phyloP scores from a whole-genome alignment of 164 flowering plant genomes.

The Chimonanthus praecox region DNA sequence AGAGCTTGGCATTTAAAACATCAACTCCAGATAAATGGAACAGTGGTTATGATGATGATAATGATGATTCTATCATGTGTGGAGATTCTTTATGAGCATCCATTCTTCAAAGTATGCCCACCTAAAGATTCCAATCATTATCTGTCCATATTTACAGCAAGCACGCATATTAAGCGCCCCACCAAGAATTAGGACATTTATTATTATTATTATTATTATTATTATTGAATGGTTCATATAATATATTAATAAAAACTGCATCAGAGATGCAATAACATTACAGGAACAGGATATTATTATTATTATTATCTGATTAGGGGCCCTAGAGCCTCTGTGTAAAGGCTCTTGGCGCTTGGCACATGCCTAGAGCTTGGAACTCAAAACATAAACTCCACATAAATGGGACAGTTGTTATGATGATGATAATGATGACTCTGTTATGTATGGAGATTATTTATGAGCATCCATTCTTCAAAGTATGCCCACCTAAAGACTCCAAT shows the following conservation, averaged over 20 bases:
- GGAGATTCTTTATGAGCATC: conserved; percentile 56
- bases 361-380: not conserved
- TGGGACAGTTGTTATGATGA: not conserved
- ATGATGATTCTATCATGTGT: conserved; percentile 17
- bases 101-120: conserved; percentile 38
- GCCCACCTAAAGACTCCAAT: conserved; percentile 66
- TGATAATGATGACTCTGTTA: not conserved
- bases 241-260: too few relatives aligned
- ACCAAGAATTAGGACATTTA: conserved; percentile 71
- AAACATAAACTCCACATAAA: not conserved
- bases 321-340: too few relatives aligned
- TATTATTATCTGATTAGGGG: too few relatives aligned
- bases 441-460: conserved; percentile 58
- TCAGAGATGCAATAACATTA: too few relatives aligned
- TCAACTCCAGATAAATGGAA: not conserved
- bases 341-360: too few relatives aligned
- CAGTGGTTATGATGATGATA: not conserved
- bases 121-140: conserved; percentile 49
- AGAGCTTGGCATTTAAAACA: not conserved
- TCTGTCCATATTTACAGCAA: conserved; percentile 77
- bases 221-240: too few relatives aligned
- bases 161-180: conserved; percentile 39
- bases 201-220: too few relatives aligned
- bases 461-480: conserved; percentile 26
- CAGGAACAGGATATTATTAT: too few relatives aligned